These are phyloP conservation scores for Alternaria gansuensis DNA, from an alignment of 2,329 filamentous ascomycete genomes.

Conservation along the genomic window DNA sequence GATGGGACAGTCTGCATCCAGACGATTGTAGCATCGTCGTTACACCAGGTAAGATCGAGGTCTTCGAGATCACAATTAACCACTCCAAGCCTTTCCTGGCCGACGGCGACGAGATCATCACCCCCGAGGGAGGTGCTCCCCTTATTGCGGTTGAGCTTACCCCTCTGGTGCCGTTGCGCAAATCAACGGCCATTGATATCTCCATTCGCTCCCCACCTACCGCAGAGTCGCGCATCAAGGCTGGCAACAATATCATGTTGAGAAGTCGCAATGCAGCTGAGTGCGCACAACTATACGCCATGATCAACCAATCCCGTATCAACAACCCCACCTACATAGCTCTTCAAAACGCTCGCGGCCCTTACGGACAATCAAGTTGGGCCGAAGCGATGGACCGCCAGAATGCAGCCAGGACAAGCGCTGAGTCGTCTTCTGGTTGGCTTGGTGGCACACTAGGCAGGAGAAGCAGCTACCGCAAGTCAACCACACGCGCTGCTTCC, in stretches of 20 bases:
- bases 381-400: constrained; percentile 63
- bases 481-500: constrained; percentile 63
- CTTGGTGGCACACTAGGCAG: constrained; percentile 58
- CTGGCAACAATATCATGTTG: constrained; percentile 85
- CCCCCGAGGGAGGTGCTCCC: constrained; percentile 55
- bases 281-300: constrained; percentile 81
- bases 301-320: constrained; percentile 88
- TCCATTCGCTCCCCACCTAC: constrained; percentile 90
- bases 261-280: constrained; percentile 79
- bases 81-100: constrained; percentile 55
- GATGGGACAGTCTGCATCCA: constrained; percentile 68
- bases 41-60: constrained; percentile 71
- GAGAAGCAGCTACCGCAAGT: constrained; percentile 64
- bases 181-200: constrained; percentile 91
- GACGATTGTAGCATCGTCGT: constrained; percentile 70
- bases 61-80: constrained; percentile 64
- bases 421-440: constrained; percentile 58
- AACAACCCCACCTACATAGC: constrained; percentile 91
- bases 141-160: constrained; percentile 83
- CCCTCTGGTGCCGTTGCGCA: constrained; percentile 86
- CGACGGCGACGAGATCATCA: constrained; percentile 53
- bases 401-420: constrained; percentile 55
- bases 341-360: constrained; percentile 75
- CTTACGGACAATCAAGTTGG: constrained; percentile 58
- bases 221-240: constrained; percentile 72